phyloP scores from a whole-genome alignment of 2,329 filamentous ascomycete species.

The Cladophialophora psammophila region DNA sequence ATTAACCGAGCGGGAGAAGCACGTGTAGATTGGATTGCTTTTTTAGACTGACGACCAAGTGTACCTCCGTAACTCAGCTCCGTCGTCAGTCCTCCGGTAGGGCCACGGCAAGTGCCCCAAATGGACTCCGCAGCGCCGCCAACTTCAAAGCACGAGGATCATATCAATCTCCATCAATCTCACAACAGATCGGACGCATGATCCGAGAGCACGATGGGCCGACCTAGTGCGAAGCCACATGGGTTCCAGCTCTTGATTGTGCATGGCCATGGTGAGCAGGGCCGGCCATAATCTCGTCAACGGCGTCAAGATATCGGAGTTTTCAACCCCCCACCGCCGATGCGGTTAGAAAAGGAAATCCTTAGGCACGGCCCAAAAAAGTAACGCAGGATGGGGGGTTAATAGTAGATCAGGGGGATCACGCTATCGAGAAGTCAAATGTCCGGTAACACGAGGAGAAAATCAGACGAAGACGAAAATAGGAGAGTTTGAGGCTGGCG shows the following conservation, averaged over 20 bases:
- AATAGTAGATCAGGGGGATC: no score
- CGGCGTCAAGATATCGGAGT: neutral
- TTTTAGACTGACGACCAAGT: neutral
- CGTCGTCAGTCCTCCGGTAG: neutral
- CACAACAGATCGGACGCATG: neutral
- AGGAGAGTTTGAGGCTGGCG: no score
- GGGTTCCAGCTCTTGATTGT: neutral
- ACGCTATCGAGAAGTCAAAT: no score
- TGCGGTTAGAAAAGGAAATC: neutral
- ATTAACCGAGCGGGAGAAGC: neutral
- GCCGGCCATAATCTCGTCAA: slow-evolving; percentile 5
- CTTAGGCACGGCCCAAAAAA: no score
- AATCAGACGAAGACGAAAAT: no score
- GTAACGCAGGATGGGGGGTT: no score
- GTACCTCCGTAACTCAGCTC: no score
- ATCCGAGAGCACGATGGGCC: neutral
- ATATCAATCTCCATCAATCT: neutral
- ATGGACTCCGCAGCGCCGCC: neutral
- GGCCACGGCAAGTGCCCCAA: neutral
- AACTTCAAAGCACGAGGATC: neutral
- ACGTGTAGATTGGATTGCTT: neutral
- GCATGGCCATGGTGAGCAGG: neutral
- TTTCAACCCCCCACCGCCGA: neutral
- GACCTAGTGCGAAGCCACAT: neutral
- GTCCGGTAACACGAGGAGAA: no score